Base-by-base conservation (phyloP, 2,329 filamentous ascomycete species). In the Neocucurbitaria cava region DNA sequence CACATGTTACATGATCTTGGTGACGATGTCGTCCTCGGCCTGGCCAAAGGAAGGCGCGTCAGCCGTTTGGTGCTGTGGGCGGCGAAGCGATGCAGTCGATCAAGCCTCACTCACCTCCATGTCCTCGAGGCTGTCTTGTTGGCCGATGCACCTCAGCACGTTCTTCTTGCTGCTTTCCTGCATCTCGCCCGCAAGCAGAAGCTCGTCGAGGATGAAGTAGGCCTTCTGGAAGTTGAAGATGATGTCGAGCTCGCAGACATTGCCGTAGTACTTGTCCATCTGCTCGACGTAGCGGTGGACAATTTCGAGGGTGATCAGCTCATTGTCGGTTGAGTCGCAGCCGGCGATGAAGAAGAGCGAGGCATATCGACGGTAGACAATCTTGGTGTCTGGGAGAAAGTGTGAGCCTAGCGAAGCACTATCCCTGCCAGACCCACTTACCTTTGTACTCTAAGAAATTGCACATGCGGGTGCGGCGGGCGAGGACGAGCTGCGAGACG, bases 201-300 rank as follows among this genome's bases (percentile, higher is more conserved):
- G 85, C 80, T 99, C 95, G 76, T 99, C 95, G 42, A 99, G 87
- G 66, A 99, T 99, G 79, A 98, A 99, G 79, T 99, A 99, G 56
- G 95, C 95, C 79, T 99, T 99, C 69, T 96, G 96, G 78, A 99
- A 99, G 76, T 96, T 98, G 86, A 99, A 99, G 77, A 99, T 99
- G 79, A 98, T 97, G 77, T 98, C 93, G 62, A 99, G 86, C 81
- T 99, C 95, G 87, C 95, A 99, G 56, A 99, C 95, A 77, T 99
- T 99, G 78, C 95, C 95, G 78, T 98, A 99, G 82, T 99, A 99
- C 78, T 99, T 99, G 84, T 99, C 95, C 95, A 99, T 99, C 81
- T 99, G 95, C 79, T 99, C 95, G 74, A 99, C 95, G 77, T 99
- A 99, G 79, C 95, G 92, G 78, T 99, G 95, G 71, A 99, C 96